Evolutionary conservation across 345 rosid species (phyloP).

Genomic region (Moricandia moricandioides): DNA sequence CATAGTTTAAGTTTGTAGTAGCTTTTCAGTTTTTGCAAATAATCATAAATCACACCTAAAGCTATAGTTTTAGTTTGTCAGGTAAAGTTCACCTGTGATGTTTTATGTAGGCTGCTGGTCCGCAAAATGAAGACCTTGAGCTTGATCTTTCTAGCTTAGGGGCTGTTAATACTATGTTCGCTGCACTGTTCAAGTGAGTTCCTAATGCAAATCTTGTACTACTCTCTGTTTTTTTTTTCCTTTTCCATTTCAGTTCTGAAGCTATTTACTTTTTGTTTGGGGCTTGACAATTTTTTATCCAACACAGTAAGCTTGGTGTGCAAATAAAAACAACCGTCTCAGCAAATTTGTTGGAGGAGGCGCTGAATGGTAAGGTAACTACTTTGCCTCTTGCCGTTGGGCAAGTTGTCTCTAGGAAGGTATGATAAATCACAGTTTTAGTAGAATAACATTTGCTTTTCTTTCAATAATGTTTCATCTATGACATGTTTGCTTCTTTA

Average conservation of each 20-base stretch:
- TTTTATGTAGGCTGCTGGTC: constrained; percentile 58
- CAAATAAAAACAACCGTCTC: constrained; percentile 96
- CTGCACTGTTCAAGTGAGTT: constrained; percentile 85
- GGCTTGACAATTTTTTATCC: neutral
- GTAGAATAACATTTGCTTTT: too few relatives aligned
- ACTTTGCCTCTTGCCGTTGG: constrained; percentile 59
- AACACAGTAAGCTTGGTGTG: constrained; percentile 85
- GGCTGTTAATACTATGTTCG: constrained; percentile 90
- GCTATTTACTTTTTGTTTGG: neutral
- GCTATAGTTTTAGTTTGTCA: neutral
- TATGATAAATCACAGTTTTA: constrained; percentile 21
- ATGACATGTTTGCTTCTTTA: constrained; percentile 28
- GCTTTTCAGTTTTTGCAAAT: too few relatives aligned
- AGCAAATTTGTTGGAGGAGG: constrained; percentile 83
- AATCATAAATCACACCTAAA: too few relatives aligned
- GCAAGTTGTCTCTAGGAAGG: constrained; percentile 70
- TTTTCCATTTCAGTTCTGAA: neutral
- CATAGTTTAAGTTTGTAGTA: too few relatives aligned
- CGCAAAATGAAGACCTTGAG: constrained; percentile 83
- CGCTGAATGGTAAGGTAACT: constrained; percentile 65
- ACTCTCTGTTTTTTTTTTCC: constrained; percentile 2
- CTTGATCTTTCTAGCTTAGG: constrained; percentile 97
- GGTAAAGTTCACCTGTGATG: neutral
- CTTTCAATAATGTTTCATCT: neutral
- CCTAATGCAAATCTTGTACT: neutral